Conservation (phyloP, 1,284 basidiomycete species). For the Tilletia horrida region DNA sequence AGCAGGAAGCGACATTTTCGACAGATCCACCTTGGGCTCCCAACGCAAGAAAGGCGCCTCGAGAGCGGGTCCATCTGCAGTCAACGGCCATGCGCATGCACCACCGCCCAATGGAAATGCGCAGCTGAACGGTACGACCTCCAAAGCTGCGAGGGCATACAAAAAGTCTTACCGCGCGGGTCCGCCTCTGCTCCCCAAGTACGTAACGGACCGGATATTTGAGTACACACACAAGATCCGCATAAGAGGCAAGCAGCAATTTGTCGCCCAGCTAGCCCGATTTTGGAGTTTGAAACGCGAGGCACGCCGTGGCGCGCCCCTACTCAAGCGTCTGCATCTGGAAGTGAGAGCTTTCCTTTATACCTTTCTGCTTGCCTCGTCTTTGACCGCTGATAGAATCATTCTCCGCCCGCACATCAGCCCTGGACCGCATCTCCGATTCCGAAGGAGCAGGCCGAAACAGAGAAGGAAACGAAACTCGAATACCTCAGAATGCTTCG, state of each 20-base stretch:
- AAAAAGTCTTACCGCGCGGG: slow-evolving; percentile 60
- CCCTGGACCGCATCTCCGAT: slow-evolving; percentile 84
- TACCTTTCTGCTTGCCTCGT: too few relatives aligned
- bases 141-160: slow-evolving; percentile 61
- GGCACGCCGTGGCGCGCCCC: slow-evolving; percentile 82
- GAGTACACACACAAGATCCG: slow-evolving; percentile 72
- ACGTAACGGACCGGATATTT: slow-evolving; percentile 66
- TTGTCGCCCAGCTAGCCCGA: slow-evolving; percentile 74
- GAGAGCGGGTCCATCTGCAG: slow-evolving; percentile 24
- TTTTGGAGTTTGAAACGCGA: slow-evolving; percentile 98
- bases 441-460: slow-evolving; percentile 63
- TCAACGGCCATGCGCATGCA: slow-evolving; percentile 9
- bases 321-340: slow-evolving; percentile 87
- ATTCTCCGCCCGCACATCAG: slow-evolving; percentile 36
- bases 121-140: slow-evolving; percentile 1
- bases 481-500: slow-evolving; percentile 63
- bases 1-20: neutral
- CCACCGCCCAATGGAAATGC: slow-evolving; percentile 19
- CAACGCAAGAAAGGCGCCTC: slow-evolving; percentile 8
- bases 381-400: neutral
- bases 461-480: slow-evolving; percentile 74
- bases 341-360: slow-evolving; percentile 60
- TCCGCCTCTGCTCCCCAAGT: slow-evolving; percentile 60
- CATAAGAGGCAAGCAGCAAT: slow-evolving; percentile 73
- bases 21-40: too few relatives aligned